A percentile compares a stretch with the other conserved stretches of the same genome.
Conservation (phyloP, 495 filamentous ascomycete species). For the Neurospora sp. region DNA sequence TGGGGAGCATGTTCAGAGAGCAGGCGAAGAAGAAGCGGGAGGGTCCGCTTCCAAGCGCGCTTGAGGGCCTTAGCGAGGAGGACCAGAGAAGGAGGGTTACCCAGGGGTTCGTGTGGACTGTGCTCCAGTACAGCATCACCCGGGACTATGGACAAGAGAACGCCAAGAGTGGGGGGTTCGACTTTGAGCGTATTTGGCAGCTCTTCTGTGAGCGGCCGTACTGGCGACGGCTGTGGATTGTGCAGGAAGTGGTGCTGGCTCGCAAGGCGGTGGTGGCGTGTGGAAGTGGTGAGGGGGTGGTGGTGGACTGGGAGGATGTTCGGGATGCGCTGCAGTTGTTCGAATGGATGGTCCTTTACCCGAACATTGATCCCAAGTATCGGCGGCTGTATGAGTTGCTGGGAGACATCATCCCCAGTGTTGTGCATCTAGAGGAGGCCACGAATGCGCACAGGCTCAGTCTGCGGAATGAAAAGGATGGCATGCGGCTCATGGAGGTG, state of each 20-base stretch:
- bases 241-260: constrained; percentile 13
- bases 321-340: constrained; percentile 1
- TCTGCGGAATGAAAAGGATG: neutral
- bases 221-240: constrained; percentile 12
- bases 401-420: constrained; percentile 1
- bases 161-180: neutral
- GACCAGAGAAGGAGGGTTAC: neutral
- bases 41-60: neutral
- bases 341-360: constrained; percentile 1
- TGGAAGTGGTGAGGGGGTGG: neutral
- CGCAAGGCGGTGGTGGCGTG: neutral
- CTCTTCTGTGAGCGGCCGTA: neutral
- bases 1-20: neutral
- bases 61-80: neutral
- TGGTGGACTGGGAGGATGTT: constrained; percentile 4
- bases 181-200: neutral
- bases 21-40: neutral
- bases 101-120: neutral
- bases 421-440: neutral
- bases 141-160: neutral
- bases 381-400: constrained; percentile 1
- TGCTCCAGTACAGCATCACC: neutral
- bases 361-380: neutral
- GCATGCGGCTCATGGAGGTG: constrained; percentile 4
- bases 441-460: neutral